phyloP scores from a whole-genome alignment of 352 stramenopile genomes.

The Phytophthora cryptogea region DNA sequence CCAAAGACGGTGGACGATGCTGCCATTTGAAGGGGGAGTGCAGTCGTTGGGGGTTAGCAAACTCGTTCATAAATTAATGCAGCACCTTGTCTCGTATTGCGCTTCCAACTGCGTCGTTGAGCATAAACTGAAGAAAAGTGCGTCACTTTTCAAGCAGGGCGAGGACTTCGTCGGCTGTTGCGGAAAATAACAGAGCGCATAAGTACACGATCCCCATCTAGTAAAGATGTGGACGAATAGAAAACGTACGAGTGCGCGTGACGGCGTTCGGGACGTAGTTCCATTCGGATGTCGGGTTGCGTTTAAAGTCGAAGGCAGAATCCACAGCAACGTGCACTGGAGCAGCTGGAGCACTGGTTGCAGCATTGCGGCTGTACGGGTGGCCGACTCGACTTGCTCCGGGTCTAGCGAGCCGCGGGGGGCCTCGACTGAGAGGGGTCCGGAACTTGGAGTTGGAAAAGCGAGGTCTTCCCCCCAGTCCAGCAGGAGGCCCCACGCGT shows the following conservation, averaged over 20 bases:
- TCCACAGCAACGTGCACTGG: neutral
- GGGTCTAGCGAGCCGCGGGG: constrained; percentile 21
- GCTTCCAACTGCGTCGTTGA: neutral
- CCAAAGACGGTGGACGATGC: constrained; percentile 10
- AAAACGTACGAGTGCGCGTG: constrained; percentile 50
- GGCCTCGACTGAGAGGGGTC: constrained; percentile 23
- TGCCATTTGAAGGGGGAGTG: constrained; percentile 4
- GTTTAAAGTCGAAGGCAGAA: constrained; percentile 54
- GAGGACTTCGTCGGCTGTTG: constrained; percentile 59
- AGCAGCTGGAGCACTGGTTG: constrained; percentile 4
- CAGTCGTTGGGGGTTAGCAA: neutral
- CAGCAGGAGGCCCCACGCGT: constrained; percentile 1
- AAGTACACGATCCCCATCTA: neutral
- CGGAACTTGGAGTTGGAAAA: constrained; percentile 40
- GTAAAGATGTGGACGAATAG: neutral
- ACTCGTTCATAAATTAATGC: constrained; percentile 26
- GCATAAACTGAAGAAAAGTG: neutral
- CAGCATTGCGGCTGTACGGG: constrained; percentile 17
- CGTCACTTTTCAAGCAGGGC: constrained; percentile 50
- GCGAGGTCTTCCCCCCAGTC: constrained; percentile 15
- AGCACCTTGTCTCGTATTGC: neutral
- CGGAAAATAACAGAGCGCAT: constrained; percentile 5
- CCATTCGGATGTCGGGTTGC: constrained; percentile 68
- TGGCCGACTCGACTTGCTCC: constrained; percentile 10
- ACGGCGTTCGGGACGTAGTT: constrained; percentile 50